phyloP scores from a whole-genome alignment of 768 basidiomycete genomes.

The Boletales sp. region DNA sequence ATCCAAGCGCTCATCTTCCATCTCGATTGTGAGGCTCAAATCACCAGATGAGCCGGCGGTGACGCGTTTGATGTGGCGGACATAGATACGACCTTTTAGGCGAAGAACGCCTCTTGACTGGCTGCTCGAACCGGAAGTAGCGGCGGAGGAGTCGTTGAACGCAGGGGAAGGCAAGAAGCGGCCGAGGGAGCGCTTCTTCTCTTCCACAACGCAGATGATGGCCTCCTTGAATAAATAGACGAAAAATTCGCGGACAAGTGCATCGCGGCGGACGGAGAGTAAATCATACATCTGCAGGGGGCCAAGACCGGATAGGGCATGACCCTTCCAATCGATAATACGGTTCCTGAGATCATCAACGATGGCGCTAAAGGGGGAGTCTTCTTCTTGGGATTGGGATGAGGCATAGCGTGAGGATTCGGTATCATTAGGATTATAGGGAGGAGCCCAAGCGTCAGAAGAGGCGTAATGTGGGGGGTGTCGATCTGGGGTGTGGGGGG shows the following conservation, averaged over 20 bases:
- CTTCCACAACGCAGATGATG: slow-evolving; percentile 96
- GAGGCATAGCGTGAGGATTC: slow-evolving; percentile 29
- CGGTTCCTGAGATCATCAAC: slow-evolving; percentile 86
- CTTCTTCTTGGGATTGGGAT: slow-evolving; percentile 42
- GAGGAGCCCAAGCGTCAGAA: slow-evolving; percentile 25
- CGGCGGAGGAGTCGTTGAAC: slow-evolving; percentile 49
- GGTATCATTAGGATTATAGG: slow-evolving; percentile 27
- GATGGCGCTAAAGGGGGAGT: slow-evolving; percentile 77
- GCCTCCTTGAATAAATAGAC: slow-evolving; percentile 98
- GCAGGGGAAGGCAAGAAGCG: slow-evolving; percentile 67
- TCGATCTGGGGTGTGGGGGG: slow-evolving; percentile 11
- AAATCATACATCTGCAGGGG: slow-evolving; percentile 90
- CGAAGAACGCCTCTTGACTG: slow-evolving; percentile 67
- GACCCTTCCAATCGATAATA: slow-evolving; percentile 96
- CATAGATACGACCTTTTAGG: slow-evolving; percentile 93
- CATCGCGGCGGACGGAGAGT: slow-evolving; percentile 82
- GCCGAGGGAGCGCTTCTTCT: slow-evolving; percentile 81
- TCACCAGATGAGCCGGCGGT: slow-evolving; percentile 79
- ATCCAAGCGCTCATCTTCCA: slow-evolving; percentile 93
- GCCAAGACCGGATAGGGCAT: slow-evolving; percentile 86
- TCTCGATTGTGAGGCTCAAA: slow-evolving; percentile 92
- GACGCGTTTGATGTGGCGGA: slow-evolving; percentile 89
- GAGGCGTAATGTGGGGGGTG: slow-evolving; percentile 14
- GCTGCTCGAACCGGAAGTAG: slow-evolving; percentile 28
- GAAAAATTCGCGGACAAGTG: slow-evolving; percentile 89